Percentiles rank a stretch among this genome's conserved stretches.
Evolutionary conservation across 495 filamentous ascomycete genomes (phyloP).

Genomic region (Penicillium lagena): DNA sequence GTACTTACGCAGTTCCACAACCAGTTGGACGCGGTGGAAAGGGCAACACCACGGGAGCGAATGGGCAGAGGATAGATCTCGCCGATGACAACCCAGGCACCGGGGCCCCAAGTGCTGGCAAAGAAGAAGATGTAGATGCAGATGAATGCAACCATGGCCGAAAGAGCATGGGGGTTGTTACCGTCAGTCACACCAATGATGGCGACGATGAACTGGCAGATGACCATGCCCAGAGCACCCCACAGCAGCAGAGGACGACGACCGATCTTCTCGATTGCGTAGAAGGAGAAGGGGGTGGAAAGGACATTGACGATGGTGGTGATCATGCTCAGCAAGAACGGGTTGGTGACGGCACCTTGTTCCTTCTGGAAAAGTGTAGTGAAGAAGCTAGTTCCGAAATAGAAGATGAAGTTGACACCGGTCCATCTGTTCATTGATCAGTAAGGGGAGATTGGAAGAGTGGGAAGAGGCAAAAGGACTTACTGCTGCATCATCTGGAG

Average conservation of each 20-base stretch:
- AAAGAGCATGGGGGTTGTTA: conserved; percentile 44
- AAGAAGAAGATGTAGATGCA: conserved; percentile 75
- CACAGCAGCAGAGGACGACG: conserved; percentile 78
- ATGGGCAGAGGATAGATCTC: conserved; percentile 85
- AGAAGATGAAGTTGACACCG: conserved; percentile 92
- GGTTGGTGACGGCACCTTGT: conserved; percentile 60
- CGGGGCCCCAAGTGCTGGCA: conserved; percentile 66
- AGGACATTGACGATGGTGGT: conserved; percentile 80
- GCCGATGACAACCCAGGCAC: conserved; percentile 78
- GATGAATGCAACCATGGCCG: conserved; percentile 69
- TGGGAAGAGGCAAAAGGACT: background rate
- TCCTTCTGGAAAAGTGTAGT: conserved; percentile 15
- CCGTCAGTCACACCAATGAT: conserved; percentile 62
- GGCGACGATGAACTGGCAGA: conserved; percentile 82
- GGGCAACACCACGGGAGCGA: conserved; percentile 70
- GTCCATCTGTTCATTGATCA: conserved; percentile 38
- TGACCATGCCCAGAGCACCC: conserved; percentile 72
- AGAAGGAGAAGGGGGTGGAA: conserved; percentile 79
- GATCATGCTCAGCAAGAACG: conserved; percentile 75
- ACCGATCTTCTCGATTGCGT: conserved; percentile 71
- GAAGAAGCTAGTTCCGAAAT: conserved; percentile 81
- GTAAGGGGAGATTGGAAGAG: no score
- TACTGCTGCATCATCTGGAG: conserved; percentile 78
- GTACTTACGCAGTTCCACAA: conserved; percentile 62
- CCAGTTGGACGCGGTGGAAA: conserved; percentile 84